phyloP scores from a whole-genome alignment of 805 yeast species.

The Isabelozyma pseudorhagii region DNA sequence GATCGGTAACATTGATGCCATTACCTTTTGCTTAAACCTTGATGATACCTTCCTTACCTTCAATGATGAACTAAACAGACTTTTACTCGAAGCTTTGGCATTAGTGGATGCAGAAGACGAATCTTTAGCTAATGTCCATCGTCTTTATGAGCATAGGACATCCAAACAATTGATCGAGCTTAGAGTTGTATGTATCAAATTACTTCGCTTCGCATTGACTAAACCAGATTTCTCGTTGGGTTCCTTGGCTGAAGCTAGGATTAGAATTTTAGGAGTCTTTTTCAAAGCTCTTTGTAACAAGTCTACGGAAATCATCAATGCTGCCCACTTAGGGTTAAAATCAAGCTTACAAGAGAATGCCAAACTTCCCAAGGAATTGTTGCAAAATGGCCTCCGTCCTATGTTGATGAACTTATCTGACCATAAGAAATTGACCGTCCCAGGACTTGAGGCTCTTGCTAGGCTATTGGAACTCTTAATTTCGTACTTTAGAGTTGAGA shows the following conservation, averaged over 20 bases:
- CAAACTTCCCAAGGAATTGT: conserved; percentile 85
- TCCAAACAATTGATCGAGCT: conserved; percentile 83
- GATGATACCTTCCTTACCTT: conserved; percentile 80
- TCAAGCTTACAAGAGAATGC: conserved; percentile 81
- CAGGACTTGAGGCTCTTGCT: conserved; percentile 89
- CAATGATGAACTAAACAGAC: conserved; percentile 82
- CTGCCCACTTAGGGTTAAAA: conserved; percentile 86
- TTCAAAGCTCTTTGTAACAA: conserved; percentile 88
- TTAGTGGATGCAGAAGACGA: conserved; percentile 98
- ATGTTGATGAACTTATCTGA: conserved; percentile 94
- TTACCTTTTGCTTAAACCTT: conserved; percentile 82
- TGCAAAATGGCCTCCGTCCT: conserved; percentile 95
- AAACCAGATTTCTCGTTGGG: conserved; percentile 79
- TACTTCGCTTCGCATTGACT: conserved; percentile 78
- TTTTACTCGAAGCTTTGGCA: conserved; percentile 86
- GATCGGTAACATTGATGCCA: conserved; percentile 95
- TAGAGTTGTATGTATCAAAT: conserved; percentile 83
- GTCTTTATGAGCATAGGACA: conserved; percentile 82
- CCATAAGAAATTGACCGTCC: conserved; percentile 82
- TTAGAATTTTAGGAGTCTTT: conserved; percentile 86
- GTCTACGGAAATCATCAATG: conserved; percentile 83
- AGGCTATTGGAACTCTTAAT: conserved; percentile 80
- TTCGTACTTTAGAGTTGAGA: conserved; percentile 93
- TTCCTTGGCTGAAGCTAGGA: conserved; percentile 73
- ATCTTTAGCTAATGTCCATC: conserved; percentile 81